Evolutionary conservation across 1,139 yeast species (phyloP), one percentile per base, ranked within the genome.

Genomic region (Hyphopichia burtonii): DNA sequence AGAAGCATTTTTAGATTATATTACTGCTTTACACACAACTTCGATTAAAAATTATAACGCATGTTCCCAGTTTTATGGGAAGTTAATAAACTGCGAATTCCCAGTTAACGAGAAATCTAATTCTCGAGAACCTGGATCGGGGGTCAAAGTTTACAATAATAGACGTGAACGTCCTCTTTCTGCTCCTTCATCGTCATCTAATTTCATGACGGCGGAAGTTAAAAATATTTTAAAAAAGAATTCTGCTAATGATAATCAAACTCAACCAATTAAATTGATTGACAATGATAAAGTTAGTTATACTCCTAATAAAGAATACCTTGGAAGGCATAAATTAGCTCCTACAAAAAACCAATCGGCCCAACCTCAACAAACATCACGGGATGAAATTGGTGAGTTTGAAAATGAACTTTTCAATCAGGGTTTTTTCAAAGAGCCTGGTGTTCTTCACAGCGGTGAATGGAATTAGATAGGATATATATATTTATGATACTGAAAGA

Each of bases 1-100:
- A 44, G 71, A 68, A 14, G 56, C 80, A 1, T 55, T 78, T 8
- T 54, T 61, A 16, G 80, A 77, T 37, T 79, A 74, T 49, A 57
- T 66, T 22, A 43, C 58, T 22, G 56, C 70, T 19, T 52, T 77
- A 33, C 71, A 68, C 45, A 52, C 59, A n/a, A 53, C 63, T 10
- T 61, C 74, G 3, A 42, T 53, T 2, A 61, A 56, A 33, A 53
- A 60, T 23, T 61, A 58, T 37, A 66, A 62, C 2, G 57, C 66
- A 1, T 54, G 72, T n/a, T 59, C 59, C 25, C 64, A 57, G 20
- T 73, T 64, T 45, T 64, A 59, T 47, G 39, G 31, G 6, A 11
- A 16, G n/a, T 14, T 36, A n/a, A 12, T 25, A 16, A 6, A 14
- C 28, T 8, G 36, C 4, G 15, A 14, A 27, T 27, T 11, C 7